Evolutionary conservation across 805 yeast species (phyloP), one percentile per base, ranked within the genome.

Genomic region (Nakazawaea sp.): DNA sequence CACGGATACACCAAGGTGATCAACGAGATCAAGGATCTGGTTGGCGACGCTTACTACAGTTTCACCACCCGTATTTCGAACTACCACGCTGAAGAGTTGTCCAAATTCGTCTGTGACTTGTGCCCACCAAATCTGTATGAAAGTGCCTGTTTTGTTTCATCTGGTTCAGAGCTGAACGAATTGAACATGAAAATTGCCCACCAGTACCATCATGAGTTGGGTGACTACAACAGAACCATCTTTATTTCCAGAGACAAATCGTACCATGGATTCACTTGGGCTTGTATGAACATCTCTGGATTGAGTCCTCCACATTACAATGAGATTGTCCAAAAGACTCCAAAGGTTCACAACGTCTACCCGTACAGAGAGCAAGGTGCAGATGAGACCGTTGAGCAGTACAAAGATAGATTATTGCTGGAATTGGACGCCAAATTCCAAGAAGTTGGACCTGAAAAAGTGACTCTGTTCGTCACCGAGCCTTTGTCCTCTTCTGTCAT

Each of bases 121-220:
- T 60, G 68, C 13, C 67, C 68, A 38, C 46, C 56, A 28, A 59
- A 55, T 29, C 64, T 58, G 7, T 66, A 64, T 42, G 45, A 55
- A 3, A 56, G 67, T 18, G 71, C 66, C 11, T 42, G 64, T 32
- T 59, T 84, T 43, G 71, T 76, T 45, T 81, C 81, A 47, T 74
- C 85, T 2, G 94, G 94, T 36, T 70, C 88, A 16, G 90, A 81
- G 55, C 86, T 90, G 32, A 81, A 81, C 49, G 90, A 81, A 52
- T 86, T 85, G 24, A 88, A 88, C 4, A 56, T 81, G 50, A 81
- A 82, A 55, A 80, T 82, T 51, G 82, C 82, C 18, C 58, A 61
- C 45, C 74, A 69, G 49, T 68, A 68, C 46, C 63, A 57, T 43
- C 46, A 61, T 33, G 75, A 69, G 49, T 60, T 53, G 18, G 68